These are phyloP conservation scores for Sphaerulina vaccinii DNA, from an alignment of 2,329 filamentous ascomycete genomes.

Conservation along the genomic window DNA sequence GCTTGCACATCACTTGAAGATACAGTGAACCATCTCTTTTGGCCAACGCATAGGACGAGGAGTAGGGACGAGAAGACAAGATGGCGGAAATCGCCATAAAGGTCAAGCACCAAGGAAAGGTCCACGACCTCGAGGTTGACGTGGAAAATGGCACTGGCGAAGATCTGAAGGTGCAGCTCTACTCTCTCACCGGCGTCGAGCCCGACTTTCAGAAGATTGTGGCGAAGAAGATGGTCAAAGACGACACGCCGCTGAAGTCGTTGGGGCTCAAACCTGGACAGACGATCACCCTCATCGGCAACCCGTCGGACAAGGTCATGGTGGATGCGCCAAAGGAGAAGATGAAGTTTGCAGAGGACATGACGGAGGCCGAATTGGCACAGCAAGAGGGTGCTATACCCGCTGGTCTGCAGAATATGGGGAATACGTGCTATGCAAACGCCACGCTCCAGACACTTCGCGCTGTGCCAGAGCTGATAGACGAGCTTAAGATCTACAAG, in stretches of 20 bases:
- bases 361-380: constrained; percentile 91
- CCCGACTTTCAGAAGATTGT: constrained; percentile 95
- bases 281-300: constrained; percentile 95
- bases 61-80: constrained; percentile 1
- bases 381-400: constrained; percentile 80
- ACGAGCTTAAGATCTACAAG: constrained; percentile 67
- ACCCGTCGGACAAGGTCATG: constrained; percentile 65
- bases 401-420: constrained; percentile 84
- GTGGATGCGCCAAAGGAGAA: constrained; percentile 71
- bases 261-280: constrained; percentile 84
- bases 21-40: not conserved
- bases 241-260: constrained; percentile 83
- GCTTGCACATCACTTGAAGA: not conserved
- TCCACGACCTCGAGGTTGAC: constrained; percentile 91
- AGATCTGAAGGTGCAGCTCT: constrained; percentile 93
- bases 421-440: constrained; percentile 98
- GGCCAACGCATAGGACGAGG: not conserved
- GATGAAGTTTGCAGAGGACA: constrained; percentile 91
- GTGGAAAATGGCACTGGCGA: constrained; percentile 73
- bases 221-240: constrained; percentile 91
- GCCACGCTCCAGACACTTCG: constrained; percentile 91
- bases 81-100: constrained; percentile 53
- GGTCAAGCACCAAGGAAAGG: constrained; percentile 93
- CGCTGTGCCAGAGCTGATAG: constrained; percentile 85
- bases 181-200: constrained; percentile 91